A percentile compares a stretch with the other conserved stretches of the same genome.
These are phyloP conservation scores for Sclerotiophoma versabilis DNA, from an alignment of 2,329 filamentous ascomycete species.

Conservation along the genomic window DNA sequence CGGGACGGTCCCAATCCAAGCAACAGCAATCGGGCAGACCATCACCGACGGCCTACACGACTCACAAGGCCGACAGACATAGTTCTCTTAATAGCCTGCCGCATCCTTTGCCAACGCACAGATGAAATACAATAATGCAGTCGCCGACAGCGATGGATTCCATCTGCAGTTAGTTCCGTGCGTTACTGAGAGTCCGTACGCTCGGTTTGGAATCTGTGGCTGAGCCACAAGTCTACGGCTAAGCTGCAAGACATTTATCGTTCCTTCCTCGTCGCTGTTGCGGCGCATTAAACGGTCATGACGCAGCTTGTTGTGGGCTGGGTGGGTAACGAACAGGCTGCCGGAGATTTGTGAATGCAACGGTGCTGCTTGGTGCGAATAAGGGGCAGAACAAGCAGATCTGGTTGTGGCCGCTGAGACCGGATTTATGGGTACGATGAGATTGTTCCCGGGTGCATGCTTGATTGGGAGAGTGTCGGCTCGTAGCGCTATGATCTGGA, in stretches of 20 bases:
- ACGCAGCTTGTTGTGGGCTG: constrained; percentile 53
- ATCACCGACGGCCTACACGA: constrained; percentile 50
- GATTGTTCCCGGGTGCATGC: constrained; percentile 47
- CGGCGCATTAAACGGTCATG: constrained; percentile 59
- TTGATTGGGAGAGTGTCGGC: constrained; percentile 49
- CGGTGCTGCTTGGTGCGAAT: constrained; percentile 29
- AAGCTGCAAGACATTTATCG: constrained; percentile 62
- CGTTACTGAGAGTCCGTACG: constrained; percentile 64
- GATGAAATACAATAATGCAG: constrained; percentile 45
- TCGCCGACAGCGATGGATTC: constrained; percentile 63
- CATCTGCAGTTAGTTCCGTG: constrained; percentile 61
- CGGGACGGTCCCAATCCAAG: constrained; percentile 42
- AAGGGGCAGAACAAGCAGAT: constrained; percentile 50
- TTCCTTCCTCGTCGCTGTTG: constrained; percentile 63
- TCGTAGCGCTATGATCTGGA: constrained; percentile 51
- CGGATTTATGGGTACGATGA: constrained; percentile 49
- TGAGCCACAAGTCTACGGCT: constrained; percentile 47
- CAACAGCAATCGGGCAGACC: constrained; percentile 25
- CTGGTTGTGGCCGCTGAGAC: constrained; percentile 54
- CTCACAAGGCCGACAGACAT: constrained; percentile 47
- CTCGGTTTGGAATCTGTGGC: constrained; percentile 56
- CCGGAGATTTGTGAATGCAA: constrained; percentile 55
- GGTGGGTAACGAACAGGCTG: constrained; percentile 59
- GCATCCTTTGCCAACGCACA: constrained; percentile 43
- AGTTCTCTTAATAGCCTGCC: constrained; percentile 48